Percentiles rank a stretch among this genome's conserved stretches.
Conservation (phyloP, 345 rosid genomes). For the Euphorbia pulcherrima region DNA sequence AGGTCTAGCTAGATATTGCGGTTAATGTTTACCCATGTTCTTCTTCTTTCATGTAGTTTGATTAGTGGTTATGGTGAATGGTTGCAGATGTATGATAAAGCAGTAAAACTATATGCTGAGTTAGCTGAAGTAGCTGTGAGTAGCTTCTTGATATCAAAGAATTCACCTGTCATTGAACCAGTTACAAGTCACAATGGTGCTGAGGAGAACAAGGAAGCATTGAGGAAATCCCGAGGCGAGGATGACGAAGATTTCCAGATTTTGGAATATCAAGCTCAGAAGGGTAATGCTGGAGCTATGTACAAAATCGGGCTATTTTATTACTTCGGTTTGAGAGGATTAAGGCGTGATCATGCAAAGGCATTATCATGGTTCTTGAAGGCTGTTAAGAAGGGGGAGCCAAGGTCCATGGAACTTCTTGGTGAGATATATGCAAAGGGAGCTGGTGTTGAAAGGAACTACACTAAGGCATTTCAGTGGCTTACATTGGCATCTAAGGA, state of each 20-base stretch:
- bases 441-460: constrained; percentile 95
- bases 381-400: constrained; percentile 91
- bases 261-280: constrained; percentile 92
- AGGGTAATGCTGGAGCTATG: constrained; percentile 89
- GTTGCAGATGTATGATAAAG: constrained; percentile 79
- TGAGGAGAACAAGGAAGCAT: constrained; percentile 90
- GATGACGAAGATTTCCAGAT: constrained; percentile 98
- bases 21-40: not conserved
- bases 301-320: constrained; percentile 82
- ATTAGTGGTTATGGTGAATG: not conserved
- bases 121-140: constrained; percentile 89
- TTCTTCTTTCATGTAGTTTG: constrained; percentile 5
- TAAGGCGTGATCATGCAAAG: constrained; percentile 81
- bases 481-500: constrained; percentile 77
- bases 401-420: constrained; percentile 89
- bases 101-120: constrained; percentile 76
- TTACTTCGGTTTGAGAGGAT: constrained; percentile 93
- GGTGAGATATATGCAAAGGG: constrained; percentile 99
- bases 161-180: constrained; percentile 81
- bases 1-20: not conserved
- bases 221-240: constrained; percentile 90
- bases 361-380: constrained; percentile 84
- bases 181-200: constrained; percentile 88
- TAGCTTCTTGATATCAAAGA: constrained; percentile 86
- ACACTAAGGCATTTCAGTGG: constrained; percentile 92